Base-by-base conservation (phyloP, 805 yeast species). In the Limtongia smithiae region DNA sequence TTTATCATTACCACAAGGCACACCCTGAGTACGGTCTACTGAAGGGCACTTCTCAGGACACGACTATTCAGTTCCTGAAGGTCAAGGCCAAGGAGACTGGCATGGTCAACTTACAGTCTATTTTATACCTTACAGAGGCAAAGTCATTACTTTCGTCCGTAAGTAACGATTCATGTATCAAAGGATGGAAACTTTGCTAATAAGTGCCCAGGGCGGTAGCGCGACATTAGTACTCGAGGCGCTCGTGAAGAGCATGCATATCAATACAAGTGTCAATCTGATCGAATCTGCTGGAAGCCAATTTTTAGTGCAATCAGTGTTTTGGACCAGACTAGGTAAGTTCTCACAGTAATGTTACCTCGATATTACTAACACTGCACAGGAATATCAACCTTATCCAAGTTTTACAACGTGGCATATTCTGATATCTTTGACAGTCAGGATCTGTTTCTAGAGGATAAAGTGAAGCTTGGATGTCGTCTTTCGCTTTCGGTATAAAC, bases 61-160 rank as follows among this genome's bases (percentile, higher is more conserved):
- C 84, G 60, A 75, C 87, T 11, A 67, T 85, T 21, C 79, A 78
- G 48, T 84, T 83, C 60, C 66, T 83, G 36, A 74, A 78, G 25
- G 66, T 74, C 18, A 78, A 79, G 58, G 74, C 85, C 66, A 60
- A 67, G 76, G 55, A 79, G 74, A 50, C 48, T 20, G 28, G 36
- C 15, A 44, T 41, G 51, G 35, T 24, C 32, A 41, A 46, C 21
- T 32, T 48, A 9, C 4, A 67, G 46, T 77, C 90, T 1, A 73
- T 79, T 62, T 81, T 87, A 8, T 82, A 78, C 61, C 81, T 81
- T 55, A 79, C 80, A 54, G 88, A 84, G 59, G 78, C 84, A 0
- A 63, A 77, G 25, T 14, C 42, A 3, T 22, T 51, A 18, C 46
- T 51, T 41, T n/a, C 30, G 7, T 41, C 35, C 3, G 50, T 37